phyloP scores from a whole-genome alignment of 108 stramenopile species.

The Pseudonitzschia multistriata region DNA sequence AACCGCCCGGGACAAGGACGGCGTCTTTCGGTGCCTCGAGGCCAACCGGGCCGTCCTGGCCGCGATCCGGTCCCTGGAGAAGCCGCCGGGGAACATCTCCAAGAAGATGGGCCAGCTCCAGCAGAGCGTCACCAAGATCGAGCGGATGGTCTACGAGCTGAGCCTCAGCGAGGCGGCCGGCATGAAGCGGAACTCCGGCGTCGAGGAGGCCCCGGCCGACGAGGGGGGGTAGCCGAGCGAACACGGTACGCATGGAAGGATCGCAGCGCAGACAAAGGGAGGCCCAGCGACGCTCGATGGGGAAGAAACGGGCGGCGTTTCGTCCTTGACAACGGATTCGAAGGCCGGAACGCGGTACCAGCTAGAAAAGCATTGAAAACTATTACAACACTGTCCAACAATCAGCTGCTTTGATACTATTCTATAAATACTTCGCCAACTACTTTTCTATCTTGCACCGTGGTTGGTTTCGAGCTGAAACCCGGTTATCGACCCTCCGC shows the following conservation, averaged over 20 bases:
- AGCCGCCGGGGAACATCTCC: slow-evolving; percentile 40
- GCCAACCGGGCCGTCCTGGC: slow-evolving; percentile 54
- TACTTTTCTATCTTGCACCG: background rate
- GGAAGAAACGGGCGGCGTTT: no score
- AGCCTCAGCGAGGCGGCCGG: slow-evolving; percentile 71
- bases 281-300: no score
- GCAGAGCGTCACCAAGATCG: slow-evolving; percentile 59
- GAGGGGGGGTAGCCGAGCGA: no score
- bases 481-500: slow-evolving; percentile 27
- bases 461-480: background rate
- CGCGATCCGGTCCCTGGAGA: slow-evolving; percentile 50
- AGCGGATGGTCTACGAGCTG: slow-evolving; percentile 84
- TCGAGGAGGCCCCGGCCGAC: background rate
- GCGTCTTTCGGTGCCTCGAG: slow-evolving; percentile 61
- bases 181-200: slow-evolving; percentile 34
- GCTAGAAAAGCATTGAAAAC: no score
- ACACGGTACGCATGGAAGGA: no score
- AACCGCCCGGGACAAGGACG: slow-evolving; percentile 76
- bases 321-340: no score
- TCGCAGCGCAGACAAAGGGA: no score
- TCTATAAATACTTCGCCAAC: no score
- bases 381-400: no score
- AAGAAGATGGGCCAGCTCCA: slow-evolving; percentile 72
- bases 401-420: no score
- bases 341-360: no score